A percentile compares a stretch with the other conserved stretches of the same genome.
These are phyloP conservation scores for Rhodotorula glutinis DNA, from an alignment of 1,284 basidiomycete species.

Conservation along the genomic window DNA sequence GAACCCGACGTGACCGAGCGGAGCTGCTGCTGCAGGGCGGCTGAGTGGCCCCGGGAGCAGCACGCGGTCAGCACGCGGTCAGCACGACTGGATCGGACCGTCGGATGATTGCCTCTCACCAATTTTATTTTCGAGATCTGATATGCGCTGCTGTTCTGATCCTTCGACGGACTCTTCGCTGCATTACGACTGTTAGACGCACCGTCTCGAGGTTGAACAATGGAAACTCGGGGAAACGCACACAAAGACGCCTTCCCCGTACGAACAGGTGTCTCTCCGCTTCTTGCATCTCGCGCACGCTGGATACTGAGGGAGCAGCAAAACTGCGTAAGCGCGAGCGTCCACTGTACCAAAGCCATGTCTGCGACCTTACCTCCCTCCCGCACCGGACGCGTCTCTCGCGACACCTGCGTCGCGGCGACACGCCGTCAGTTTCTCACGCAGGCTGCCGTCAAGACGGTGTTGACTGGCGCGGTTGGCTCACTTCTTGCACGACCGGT, in stretches of 20 bases:
- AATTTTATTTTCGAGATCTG: slow-evolving; percentile 25
- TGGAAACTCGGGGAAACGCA: slow-evolving; percentile 3
- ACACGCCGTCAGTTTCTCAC: no score
- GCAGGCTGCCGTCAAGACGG: no score
- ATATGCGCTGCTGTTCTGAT: slow-evolving; percentile 20
- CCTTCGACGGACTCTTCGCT: slow-evolving; percentile 28
- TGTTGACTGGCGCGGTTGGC: not conserved
- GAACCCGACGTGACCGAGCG: not conserved
- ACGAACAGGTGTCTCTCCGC: slow-evolving; percentile 29
- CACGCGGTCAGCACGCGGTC: not conserved
- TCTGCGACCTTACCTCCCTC: slow-evolving; percentile 1
- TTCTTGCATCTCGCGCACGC: slow-evolving; percentile 25
- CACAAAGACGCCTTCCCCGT: slow-evolving; percentile 30
- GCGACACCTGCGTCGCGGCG: slow-evolving; percentile 19
- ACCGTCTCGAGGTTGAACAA: no score
- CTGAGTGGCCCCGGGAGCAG: not conserved
- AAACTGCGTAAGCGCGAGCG: no score
- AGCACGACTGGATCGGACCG: not conserved
- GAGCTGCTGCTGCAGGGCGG: slow-evolving; percentile 12
- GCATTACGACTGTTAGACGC: not conserved
- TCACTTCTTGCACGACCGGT: slow-evolving; percentile 26
- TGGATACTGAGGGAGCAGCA: slow-evolving; percentile 14
- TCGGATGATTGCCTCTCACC: not conserved
- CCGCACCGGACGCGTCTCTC: slow-evolving; percentile 30
- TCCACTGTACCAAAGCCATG: no score